phyloP scores from a whole-genome alignment of 2,329 filamentous ascomycete species.

The Didymella keratinophila region DNA sequence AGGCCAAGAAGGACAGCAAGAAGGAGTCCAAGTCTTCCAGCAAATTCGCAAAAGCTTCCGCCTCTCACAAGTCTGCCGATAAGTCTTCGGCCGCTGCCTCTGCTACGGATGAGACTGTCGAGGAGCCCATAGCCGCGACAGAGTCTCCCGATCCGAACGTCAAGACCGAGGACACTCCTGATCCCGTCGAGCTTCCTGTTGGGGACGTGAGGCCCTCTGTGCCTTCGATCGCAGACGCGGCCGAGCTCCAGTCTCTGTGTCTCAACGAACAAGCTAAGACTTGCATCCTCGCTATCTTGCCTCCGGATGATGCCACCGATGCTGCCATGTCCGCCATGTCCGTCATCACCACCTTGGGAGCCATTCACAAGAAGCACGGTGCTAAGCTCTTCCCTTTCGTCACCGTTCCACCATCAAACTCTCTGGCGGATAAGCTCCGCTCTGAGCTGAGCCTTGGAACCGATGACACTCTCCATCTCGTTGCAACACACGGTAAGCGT shows the following conservation, averaged over 20 bases:
- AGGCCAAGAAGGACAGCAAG: conserved; percentile 54
- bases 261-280: conserved; percentile 78
- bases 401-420: conserved; percentile 70
- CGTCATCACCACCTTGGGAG: conserved; percentile 67
- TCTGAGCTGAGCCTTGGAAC: conserved; percentile 67
- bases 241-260: conserved; percentile 74
- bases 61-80: conserved; percentile 60
- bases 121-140: conserved; percentile 59
- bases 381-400: conserved; percentile 84
- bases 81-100: conserved; percentile 57
- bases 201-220: conserved; percentile 66
- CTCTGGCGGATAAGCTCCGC: conserved; percentile 64
- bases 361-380: conserved; percentile 79
- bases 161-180: conserved; percentile 54
- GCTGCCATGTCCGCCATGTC: conserved; percentile 50
- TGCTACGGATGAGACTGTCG: conserved; percentile 60
- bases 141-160: conserved; percentile 62
- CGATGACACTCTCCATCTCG: conserved; percentile 68
- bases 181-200: conserved; percentile 62
- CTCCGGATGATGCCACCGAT: conserved; percentile 55
- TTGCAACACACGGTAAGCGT: conserved; percentile 85
- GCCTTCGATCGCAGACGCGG: conserved; percentile 67
- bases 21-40: conserved; percentile 57
- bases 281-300: conserved; percentile 73
- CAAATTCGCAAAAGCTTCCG: conserved; percentile 60